Evolutionary conservation across 306 rosid genomes (phyloP).

Genomic region (Corylus americana): DNA sequence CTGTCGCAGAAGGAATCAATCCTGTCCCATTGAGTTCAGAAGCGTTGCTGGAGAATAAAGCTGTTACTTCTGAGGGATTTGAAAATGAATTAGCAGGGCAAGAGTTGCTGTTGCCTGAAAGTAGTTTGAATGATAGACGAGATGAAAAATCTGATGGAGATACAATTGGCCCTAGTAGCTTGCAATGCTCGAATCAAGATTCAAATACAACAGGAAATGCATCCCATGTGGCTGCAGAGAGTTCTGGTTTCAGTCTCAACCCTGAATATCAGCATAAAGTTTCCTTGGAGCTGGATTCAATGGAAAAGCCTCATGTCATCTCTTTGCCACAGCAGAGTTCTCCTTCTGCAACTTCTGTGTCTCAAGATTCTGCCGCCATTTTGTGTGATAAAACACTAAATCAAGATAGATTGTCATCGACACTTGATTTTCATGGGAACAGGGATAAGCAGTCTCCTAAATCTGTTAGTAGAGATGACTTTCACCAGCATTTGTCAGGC

Average conservation of each 20-base stretch:
- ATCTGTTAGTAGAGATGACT: slow-evolving; percentile 43
- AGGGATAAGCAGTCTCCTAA: slow-evolving; percentile 32
- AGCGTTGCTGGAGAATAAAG: slow-evolving; percentile 36
- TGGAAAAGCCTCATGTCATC: slow-evolving; percentile 36
- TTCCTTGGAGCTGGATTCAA: slow-evolving; percentile 34
- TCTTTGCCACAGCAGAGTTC: slow-evolving; percentile 34
- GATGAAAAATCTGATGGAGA: slow-evolving; percentile 36
- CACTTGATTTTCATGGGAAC: slow-evolving; percentile 44
- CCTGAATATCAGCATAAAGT: slow-evolving; percentile 36
- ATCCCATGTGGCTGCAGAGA: slow-evolving; percentile 39
- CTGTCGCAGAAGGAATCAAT: slow-evolving; percentile 37
- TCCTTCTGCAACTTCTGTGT: slow-evolving; percentile 37
- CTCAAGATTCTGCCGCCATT: slow-evolving; percentile 36
- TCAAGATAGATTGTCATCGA: slow-evolving; percentile 54
- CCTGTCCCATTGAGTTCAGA: slow-evolving; percentile 32
- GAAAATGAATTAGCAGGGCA: slow-evolving; percentile 38
- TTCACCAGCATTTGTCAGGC: slow-evolving; percentile 32
- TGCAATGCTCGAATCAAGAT: slow-evolving; percentile 40
- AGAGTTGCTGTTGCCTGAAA: slow-evolving; percentile 23
- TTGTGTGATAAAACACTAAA: slow-evolving; percentile 39
- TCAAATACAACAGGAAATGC: slow-evolving; percentile 44
- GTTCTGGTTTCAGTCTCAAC: slow-evolving; percentile 49
- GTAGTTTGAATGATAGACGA: slow-evolving; percentile 28
- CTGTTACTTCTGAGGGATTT: slow-evolving; percentile 37
- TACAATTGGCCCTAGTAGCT: slow-evolving; percentile 33